Conservation (phyloP, 2,329 filamentous ascomycete genomes). For the Paraphoma chrysanthemicola region DNA sequence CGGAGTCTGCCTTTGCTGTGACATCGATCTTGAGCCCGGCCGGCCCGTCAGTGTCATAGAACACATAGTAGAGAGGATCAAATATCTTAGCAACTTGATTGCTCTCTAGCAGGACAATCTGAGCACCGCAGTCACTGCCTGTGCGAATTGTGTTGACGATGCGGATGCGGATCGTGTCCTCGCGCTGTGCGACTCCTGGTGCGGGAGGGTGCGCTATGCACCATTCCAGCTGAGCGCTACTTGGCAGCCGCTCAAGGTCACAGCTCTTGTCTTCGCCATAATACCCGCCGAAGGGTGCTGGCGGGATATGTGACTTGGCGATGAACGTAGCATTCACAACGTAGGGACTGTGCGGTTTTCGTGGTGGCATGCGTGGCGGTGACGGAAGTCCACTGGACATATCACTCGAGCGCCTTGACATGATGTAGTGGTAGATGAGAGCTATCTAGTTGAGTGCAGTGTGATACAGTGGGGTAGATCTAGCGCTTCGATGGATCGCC, state of each 20-base stretch:
- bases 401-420: background rate
- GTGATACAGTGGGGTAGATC: too few species aligned
- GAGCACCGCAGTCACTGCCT: slow-evolving; percentile 5
- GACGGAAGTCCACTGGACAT: background rate
- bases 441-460: too few species aligned
- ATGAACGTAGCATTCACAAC: background rate
- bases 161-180: background rate
- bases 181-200: background rate
- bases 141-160: background rate
- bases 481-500: too few species aligned
- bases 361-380: background rate
- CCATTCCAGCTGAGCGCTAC: background rate
- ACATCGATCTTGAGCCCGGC: background rate
- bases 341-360: background rate
- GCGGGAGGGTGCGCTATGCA: slow-evolving; percentile 1
- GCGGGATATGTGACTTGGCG: background rate
- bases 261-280: background rate
- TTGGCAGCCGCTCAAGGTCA: background rate
- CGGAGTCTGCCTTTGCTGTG: background rate
- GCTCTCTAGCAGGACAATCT: slow-evolving; percentile 1
- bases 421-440: background rate
- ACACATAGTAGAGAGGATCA: slow-evolving; percentile 10
- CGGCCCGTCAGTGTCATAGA: background rate
- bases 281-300: background rate
- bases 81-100: slow-evolving; percentile 13